Evolutionary conservation across 1,139 yeast genomes (phyloP).

Genomic region (Sugiyamaella castrensis): DNA sequence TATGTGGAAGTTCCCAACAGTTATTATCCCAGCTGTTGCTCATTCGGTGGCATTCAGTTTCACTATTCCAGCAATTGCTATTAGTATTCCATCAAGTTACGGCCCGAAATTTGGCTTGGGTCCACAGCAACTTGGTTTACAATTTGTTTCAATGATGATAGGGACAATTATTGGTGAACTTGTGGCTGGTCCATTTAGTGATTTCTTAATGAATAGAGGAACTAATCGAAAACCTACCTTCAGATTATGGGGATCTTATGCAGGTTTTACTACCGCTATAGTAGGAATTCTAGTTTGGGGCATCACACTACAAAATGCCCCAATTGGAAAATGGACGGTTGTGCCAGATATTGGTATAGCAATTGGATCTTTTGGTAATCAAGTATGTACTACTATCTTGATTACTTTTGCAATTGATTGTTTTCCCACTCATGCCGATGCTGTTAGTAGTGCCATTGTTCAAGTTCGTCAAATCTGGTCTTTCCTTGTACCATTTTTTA

Average conservation of each 20-base stretch:
- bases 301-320: conserved; percentile 27
- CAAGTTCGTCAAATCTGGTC: conserved; percentile 12
- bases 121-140: conserved; percentile 32
- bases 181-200: conserved; percentile 33
- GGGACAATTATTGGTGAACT: conserved; percentile 35
- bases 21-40: conserved; percentile 25
- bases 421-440: conserved; percentile 2
- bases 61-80: conserved; percentile 31
- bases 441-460: conserved; percentile 7
- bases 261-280: conserved; percentile 29
- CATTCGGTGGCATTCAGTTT: conserved; percentile 30
- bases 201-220: conserved; percentile 31
- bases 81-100: conserved; percentile 33
- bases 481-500: conserved; percentile 9
- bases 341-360: conserved; percentile 33
- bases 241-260: conserved; percentile 31
- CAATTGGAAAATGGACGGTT: conserved; percentile 29
- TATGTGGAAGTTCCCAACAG: conserved; percentile 4
- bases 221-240: conserved; percentile 23
- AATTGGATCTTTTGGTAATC: conserved; percentile 33
- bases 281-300: conserved; percentile 34
- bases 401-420: conserved; percentile 28
- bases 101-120: conserved; percentile 28
- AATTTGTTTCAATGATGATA: conserved; percentile 31
- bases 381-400: conserved; percentile 31